phyloP scores from a whole-genome alignment of 805 yeast genomes.

The Wickerhamiella occidentalis region DNA sequence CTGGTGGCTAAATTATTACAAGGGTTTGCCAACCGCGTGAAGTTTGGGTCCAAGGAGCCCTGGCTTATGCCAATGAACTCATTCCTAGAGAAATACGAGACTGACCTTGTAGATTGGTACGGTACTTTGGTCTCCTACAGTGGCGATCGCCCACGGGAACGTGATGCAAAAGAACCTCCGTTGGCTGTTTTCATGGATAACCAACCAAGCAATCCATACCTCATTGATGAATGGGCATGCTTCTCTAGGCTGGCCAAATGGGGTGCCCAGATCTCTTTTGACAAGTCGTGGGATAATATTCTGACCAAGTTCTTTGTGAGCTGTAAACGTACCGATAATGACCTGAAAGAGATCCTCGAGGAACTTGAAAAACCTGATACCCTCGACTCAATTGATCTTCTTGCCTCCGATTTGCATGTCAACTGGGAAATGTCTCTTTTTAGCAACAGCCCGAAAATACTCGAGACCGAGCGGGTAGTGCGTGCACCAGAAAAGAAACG shows the following conservation, averaged over 20 bases:
- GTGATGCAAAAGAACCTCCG: conserved; percentile 21
- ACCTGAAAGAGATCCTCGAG: conserved; percentile 7
- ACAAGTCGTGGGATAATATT: conserved; percentile 12
- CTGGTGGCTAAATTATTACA: conserved; percentile 63
- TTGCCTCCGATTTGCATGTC: conserved; percentile 11
- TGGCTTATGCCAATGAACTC: conserved; percentile 58
- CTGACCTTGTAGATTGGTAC: conserved; percentile 54
- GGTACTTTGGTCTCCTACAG: conserved; percentile 31
- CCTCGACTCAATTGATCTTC: conserved; percentile 14
- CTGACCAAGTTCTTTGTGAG: conserved; percentile 13
- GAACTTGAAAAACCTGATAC: conserved; percentile 24
- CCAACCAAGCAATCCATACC: conserved; percentile 26
- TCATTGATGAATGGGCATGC: conserved; percentile 27
- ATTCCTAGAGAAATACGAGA: conserved; percentile 47
- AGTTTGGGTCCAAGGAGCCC: conserved; percentile 74
- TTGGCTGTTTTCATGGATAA: conserved; percentile 22
- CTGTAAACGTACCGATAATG: conserved; percentile 14
- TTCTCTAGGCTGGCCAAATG: conserved; percentile 23
- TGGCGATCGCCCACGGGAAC: conserved; percentile 15
- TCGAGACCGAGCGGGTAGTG: conserved; percentile 8
- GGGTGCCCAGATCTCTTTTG: conserved; percentile 5
- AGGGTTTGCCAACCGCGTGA: conserved; percentile 64
- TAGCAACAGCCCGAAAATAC: conserved; percentile 13
- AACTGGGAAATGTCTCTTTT: conserved; percentile 17
- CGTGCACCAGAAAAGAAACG: conserved; percentile 1